phyloP scores from a whole-genome alignment of 371 early-diverging fungal genomes.

The Mortierella sp. region DNA sequence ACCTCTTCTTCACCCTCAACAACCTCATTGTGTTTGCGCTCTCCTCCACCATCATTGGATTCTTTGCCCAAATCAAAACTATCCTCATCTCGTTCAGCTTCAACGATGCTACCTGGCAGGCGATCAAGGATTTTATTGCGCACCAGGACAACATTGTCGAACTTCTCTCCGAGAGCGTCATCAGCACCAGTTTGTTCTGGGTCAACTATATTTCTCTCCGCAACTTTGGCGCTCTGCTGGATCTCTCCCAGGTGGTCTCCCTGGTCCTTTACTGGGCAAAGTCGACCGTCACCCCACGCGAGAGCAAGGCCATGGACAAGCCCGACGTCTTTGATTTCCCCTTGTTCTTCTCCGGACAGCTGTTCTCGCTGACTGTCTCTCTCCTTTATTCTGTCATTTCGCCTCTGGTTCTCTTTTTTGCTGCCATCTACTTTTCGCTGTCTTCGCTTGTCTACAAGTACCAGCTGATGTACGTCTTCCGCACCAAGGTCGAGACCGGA shows the following conservation, averaged over 20 bases:
- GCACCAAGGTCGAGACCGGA: slow-evolving; percentile 77
- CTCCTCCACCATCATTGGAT: slow-evolving; percentile 64
- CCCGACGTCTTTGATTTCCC: slow-evolving; percentile 82
- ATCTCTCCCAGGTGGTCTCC: slow-evolving; percentile 78
- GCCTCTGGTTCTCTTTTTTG: slow-evolving; percentile 84
- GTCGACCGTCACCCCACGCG: slow-evolving; percentile 76
- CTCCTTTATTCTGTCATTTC: slow-evolving; percentile 83
- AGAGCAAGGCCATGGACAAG: slow-evolving; percentile 61
- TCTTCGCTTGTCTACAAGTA: slow-evolving; percentile 83
- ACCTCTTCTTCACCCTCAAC: slow-evolving; percentile 82
- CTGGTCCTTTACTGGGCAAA: slow-evolving; percentile 60
- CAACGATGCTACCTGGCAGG: slow-evolving; percentile 13
- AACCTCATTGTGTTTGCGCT: slow-evolving; percentile 78
- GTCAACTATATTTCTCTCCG: slow-evolving; percentile 78
- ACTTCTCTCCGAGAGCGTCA: slow-evolving; percentile 59
- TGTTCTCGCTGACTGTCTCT: slow-evolving; percentile 84
- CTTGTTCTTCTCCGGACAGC: slow-evolving; percentile 75
- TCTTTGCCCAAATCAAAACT: slow-evolving; percentile 62
- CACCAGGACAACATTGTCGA: slow-evolving; percentile 44
- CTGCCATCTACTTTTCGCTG: slow-evolving; percentile 75
- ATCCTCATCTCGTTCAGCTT: slow-evolving; percentile 44
- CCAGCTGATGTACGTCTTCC: slow-evolving; percentile 79
- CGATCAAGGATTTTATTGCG: slow-evolving; percentile 26
- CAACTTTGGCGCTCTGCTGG: slow-evolving; percentile 73
- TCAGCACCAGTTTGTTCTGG: slow-evolving; percentile 71